Evolutionary conservation across 2,329 filamentous ascomycete species (phyloP), one percentile per base, ranked within the genome.

Genomic region (Penicillium sp.): DNA sequence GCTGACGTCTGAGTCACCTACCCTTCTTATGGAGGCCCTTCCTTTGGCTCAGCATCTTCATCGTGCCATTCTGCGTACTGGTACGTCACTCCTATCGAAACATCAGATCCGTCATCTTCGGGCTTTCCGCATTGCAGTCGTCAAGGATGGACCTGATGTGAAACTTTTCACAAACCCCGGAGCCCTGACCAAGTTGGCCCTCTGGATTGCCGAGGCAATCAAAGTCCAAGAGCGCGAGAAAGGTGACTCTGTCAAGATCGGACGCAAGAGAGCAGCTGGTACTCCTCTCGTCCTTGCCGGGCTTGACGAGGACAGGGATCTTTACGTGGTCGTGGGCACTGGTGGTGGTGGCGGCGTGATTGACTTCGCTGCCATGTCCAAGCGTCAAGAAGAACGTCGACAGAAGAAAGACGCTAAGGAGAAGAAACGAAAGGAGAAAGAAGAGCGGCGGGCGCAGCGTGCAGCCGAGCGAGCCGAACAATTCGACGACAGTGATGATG

Each of bases 131-230:
- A 93, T 99, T 85, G 96, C 91, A 37, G 91, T 98, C 4, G 93
- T 99, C 70, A 97, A 96, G 75, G 95, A 98, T 72, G 93, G 94
- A 0, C 92, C 93, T 0, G 95, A 98, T 70, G 90, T 96, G 0
- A 81, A 86, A n/a, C 85, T 98, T 12, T 99, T 99, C 79, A 93
- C 90, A 0, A 94, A 98, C 72, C 93, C 95, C 0, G 92, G 93
- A 6, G 95, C 95, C 1, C 81, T 99, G 26, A 96, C 93, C 2
- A 97, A 98, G 77, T 85, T 99, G 15, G 93, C 94, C 0, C 84
- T 97, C 3, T 99, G 95, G 95, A 87, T 99, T 45, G 92, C 91
- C 50, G 94, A 98, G 78, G 95, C 95, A 0, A 89, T 98, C 49
- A 87, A 90, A 1, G 93, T 97, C 67, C 91, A 96, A 71, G 95